Base-by-base conservation (phyloP, 768 basidiomycete genomes). In the Agrocybe praecox region DNA sequence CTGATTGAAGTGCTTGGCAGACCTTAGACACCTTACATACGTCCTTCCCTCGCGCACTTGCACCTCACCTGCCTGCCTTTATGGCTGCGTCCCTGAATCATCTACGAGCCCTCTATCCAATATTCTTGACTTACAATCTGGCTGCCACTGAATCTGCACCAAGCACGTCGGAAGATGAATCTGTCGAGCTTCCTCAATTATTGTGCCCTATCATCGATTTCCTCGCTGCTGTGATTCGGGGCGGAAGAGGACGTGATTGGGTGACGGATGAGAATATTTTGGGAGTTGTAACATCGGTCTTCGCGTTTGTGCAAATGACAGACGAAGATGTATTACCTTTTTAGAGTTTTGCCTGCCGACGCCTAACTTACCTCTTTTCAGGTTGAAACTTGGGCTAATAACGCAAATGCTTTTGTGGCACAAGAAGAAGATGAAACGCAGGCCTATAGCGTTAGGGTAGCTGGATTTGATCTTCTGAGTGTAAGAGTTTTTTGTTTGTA, bases 371-470 rank as follows among this genome's bases (percentile, higher is more conserved):
- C 11, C 26, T 52, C 51, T 24, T 40, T 48, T 36, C 24, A 98
- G 94, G 94, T 95, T 67, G 93, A 95, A 26, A 89, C 85, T 15
- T 98, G 96, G 96, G 83, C 86, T 2, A 84, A 80, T 52, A 90
- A 97, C 63, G 87, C 92, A 3, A 98, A 98, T 62, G 85, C 89
- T 2, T 98, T 98, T 65, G 87, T 98, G 26, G 89, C 90, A 22
- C 94, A 98, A 67, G 96, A 98, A 66, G 94, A 97, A 52, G 96
- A 98, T 58, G 94, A 96, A 59, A 87, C 87, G 1, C 85, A 90
- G 52, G 68, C 80, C 1, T 96, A 94, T 67, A 92, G 90, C 53
- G 81, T 94, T 32, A 82, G 97, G 33, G 83, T 92, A 2, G 90
- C 92, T 4, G 88, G 88, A 2, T 88, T 94, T 63, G 96, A 98